A percentile compares a stretch with the other conserved stretches of the same genome.
These are phyloP conservation scores for Scutellaria minor DNA, from an alignment of 257 asterid species.

Conservation along the genomic window DNA sequence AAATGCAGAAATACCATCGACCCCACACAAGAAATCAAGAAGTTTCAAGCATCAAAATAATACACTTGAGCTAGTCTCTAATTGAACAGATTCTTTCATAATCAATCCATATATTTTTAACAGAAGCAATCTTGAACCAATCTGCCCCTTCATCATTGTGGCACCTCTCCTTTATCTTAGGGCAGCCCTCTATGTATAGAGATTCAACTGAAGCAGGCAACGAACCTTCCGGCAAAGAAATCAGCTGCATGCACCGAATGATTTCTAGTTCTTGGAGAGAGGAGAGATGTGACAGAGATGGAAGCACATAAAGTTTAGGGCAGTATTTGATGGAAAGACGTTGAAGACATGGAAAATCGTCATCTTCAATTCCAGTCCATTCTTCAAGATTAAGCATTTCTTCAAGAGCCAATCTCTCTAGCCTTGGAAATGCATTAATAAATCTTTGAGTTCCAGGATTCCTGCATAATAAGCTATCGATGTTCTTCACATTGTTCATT, in stretches of 20 bases:
- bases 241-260: conserved; percentile 37
- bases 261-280: conserved; percentile 45
- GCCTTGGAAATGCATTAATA: conserved; percentile 36
- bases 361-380: conserved; percentile 46
- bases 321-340: conserved; percentile 41
- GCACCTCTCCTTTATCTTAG: conserved; percentile 39
- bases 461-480: conserved; percentile 38
- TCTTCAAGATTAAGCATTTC: conserved; percentile 48
- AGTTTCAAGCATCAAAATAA: too few relatives aligned
- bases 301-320: conserved; percentile 45
- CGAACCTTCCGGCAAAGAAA: conserved; percentile 40
- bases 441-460: conserved; percentile 3
- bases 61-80: too few relatives aligned
- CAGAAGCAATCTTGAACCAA: conserved; percentile 41
- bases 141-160: conserved; percentile 41
- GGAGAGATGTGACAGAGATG: conserved; percentile 36
- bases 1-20: too few relatives aligned
- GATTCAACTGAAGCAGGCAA: conserved; percentile 47
- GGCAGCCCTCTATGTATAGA: conserved; percentile 44
- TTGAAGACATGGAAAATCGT: conserved; percentile 49
- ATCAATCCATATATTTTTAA: conserved; percentile 46
- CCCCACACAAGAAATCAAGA: too few relatives aligned
- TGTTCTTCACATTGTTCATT: conserved; percentile 41
- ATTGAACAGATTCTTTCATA: conserved; percentile 16
- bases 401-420: conserved; percentile 46